Evolutionary conservation across 2,329 filamentous ascomycete species (phyloP), one percentile per base, ranked within the genome.

Genomic region (Aureobasidium lini): DNA sequence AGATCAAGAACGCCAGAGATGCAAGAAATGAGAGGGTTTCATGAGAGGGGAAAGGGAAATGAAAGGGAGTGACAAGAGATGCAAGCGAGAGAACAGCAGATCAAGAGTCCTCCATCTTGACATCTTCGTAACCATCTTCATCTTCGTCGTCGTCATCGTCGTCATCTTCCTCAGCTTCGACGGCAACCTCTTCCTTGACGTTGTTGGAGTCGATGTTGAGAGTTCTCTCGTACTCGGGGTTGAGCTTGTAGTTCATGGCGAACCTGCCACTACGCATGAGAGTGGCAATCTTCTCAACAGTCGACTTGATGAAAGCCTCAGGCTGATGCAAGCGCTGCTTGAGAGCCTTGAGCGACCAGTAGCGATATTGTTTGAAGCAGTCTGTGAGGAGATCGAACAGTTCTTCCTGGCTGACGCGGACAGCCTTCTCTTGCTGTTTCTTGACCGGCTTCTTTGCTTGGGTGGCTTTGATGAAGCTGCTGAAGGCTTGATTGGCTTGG

Each of bases 261-360:
- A 95, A 96, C 3, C 85, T 82, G 29, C 93, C 93, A 48, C 85
- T 87, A 72, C 91, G 89, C 70, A 95, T 86, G 62, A 96, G 76
- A 18, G 88, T 84, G 0, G 90, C 93, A 61, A 97, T 84, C 69
- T 90, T 85, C 63, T 92, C 88, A 65, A 99, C 76, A 0, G 86
- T 87, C 70, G 94, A 84, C 58, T 93, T 90, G 62, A 99, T 83
- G 72, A 92, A 97, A n/a, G 88, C 86, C 71, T 97, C 94, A 1
- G 94, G 94, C 75, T 99, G 94, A 61, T 86, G 83, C 40, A 95
- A 83, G 62, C 82, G 78, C 53, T 84, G 80, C 64, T 90, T 90
- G 66, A 99, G 82, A 5, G 88, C 84, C 69, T 90, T 92, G 80
- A 97, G 89, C n/a, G 88, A 86, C 92, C 93, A 99, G 74, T 94